Evolutionary conservation across 2,329 filamentous ascomycete genomes (phyloP), one percentile per base, ranked within the genome.

Genomic region (Aspergillus sp.): DNA sequence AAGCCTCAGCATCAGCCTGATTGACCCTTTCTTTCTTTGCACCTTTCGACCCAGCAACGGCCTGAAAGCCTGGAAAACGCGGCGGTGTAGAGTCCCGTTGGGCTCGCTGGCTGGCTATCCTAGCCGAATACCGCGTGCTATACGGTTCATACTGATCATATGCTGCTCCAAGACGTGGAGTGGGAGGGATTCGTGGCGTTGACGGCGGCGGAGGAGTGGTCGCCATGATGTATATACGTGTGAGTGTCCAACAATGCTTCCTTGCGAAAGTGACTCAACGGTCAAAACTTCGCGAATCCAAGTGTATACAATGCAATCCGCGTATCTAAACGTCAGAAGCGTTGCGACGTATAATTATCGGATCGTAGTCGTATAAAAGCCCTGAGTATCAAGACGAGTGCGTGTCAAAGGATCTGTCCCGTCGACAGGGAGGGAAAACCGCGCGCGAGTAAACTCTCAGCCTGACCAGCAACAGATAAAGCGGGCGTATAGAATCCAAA

Each of bases 151-250:
- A 69, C 32, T 59, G 52, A 52, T 73, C 68, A 54, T 73, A 71
- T 47, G 62, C 64, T 48, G 70, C 57, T 41, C 72, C 73, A 63
- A 73, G 68, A 46, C 65, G 66, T 43, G 73, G 73, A 48, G 71
- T 71, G 38, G 62, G 59, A 40, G 73, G 73, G 42, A 66, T 66
- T n/a, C 65, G 58, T 45, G 70, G 53, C 28, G 52, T 56, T 32
- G 63, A 61, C 34, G 63, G 62, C 33, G 65, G 62, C n/a, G 71
- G 71, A 46, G 71, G 71, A 55, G 71, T 73, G 34, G 70, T 65
- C 44, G 70, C 65, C 69, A 73, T 73, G 44, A n/a, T 47, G 29
- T 27, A 44, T 33, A 38, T 30, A 32, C 12, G n/a, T 9, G 32
- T 43, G 34, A n/a, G n/a, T 29, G 9, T 42, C 41, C 41, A 42